These are phyloP conservation scores for Acacia confusa DNA, from an alignment of 306 rosid species.

Conservation along the genomic window DNA sequence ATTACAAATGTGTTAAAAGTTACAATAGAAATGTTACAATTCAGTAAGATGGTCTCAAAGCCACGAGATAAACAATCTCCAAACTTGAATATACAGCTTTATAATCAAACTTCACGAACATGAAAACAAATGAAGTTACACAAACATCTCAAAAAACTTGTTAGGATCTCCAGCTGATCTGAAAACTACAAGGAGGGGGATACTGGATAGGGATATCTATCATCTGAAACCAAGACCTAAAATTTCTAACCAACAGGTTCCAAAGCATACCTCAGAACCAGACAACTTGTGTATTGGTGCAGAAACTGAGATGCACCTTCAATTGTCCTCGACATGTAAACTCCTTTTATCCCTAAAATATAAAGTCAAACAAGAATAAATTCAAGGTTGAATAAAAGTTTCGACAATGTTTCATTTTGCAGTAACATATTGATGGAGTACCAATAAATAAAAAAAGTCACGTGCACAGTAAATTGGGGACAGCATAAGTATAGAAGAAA, in stretches of 20 bases:
- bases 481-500: neutral
- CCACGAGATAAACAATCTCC: neutral
- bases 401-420: neutral
- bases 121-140: neutral
- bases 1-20: neutral
- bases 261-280: conserved; percentile 59
- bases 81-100: neutral
- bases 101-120: neutral
- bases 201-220: neutral
- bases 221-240: neutral
- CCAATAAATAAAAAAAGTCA: too few species aligned
- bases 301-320: conserved; percentile 77
- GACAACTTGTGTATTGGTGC: conserved; percentile 46
- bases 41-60: neutral
- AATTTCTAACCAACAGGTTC: neutral
- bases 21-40: neutral
- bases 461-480: too few species aligned
- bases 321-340: conserved; percentile 70
- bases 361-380: conserved; percentile 8
- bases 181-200: neutral
- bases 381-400: conserved; percentile 18
- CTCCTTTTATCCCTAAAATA: conserved; percentile 72
- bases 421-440: neutral
- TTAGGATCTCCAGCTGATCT: neutral
- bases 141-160: neutral